These are phyloP conservation scores for Ophiorrhiza pumila DNA, from an alignment of 257 asterid genomes.

Conservation along the genomic window DNA sequence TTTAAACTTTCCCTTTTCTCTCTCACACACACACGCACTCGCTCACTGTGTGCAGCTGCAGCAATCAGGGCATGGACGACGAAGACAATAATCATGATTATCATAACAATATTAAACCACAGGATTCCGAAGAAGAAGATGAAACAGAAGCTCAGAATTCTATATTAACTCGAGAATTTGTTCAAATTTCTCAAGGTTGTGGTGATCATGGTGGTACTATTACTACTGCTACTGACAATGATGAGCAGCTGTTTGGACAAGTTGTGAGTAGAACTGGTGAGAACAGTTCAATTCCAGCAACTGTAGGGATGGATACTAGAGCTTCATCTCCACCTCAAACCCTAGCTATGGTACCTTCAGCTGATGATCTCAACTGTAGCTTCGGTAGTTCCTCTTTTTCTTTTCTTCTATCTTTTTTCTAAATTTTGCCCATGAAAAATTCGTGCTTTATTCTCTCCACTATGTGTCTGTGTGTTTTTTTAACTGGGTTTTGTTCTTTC, in stretches of 20 bases:
- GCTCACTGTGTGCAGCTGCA: conserved; percentile 5
- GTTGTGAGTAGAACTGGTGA: not conserved
- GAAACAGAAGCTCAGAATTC: conserved; percentile 13
- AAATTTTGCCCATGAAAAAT: not conserved
- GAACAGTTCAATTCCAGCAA: not conserved
- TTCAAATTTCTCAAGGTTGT: not conserved
- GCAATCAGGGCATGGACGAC: conserved; percentile 29
- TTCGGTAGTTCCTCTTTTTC: not conserved
- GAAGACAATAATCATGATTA: not conserved
- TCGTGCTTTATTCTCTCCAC: not conserved
- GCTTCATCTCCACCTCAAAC: conserved; percentile 8
- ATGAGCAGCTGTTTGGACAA: not conserved
- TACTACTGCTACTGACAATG: not conserved
- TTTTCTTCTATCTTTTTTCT: not conserved
- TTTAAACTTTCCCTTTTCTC: conserved; percentile 18
- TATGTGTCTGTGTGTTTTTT: not conserved
- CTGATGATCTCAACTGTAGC: conserved; percentile 16
- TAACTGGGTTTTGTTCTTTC: not conserved
- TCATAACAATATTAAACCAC: not conserved
- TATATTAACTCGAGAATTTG: not conserved
- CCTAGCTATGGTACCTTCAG: conserved; percentile 7
- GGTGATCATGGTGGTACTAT: not conserved
- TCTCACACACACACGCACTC: conserved; percentile 13
- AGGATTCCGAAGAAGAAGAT: conserved; percentile 12
- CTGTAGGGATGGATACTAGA: not conserved